phyloP scores from a whole-genome alignment of 352 stramenopile species.

The Phytophthora crassamura region DNA sequence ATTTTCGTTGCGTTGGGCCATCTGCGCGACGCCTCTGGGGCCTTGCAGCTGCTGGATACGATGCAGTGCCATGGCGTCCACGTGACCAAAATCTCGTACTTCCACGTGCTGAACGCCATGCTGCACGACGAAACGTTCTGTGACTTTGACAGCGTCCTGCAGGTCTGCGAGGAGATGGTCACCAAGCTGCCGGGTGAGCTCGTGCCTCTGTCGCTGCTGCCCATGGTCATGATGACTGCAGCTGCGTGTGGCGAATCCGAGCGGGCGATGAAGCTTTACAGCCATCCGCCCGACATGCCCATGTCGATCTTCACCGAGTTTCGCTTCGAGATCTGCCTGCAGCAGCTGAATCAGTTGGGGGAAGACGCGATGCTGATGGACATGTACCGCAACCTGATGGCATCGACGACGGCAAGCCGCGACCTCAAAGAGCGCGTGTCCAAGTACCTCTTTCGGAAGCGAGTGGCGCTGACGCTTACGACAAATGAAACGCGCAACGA shows the following conservation, averaged over 20 bases:
- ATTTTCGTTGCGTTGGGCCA: constrained; percentile 64
- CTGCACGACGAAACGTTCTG: constrained; percentile 56
- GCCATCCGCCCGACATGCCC: constrained; percentile 38
- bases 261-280: constrained; percentile 74
- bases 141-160: constrained; percentile 57
- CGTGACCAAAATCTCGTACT: constrained; percentile 64
- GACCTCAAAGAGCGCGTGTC: constrained; percentile 64
- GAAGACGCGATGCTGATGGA: constrained; percentile 59
- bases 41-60: constrained; percentile 44
- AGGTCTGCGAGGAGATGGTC: constrained; percentile 64
- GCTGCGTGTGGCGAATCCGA: constrained; percentile 58
- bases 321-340: constrained; percentile 73
- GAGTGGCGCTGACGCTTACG: constrained; percentile 48
- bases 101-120: constrained; percentile 64
- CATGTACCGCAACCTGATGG: constrained; percentile 62
- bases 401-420: constrained; percentile 38
- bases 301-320: constrained; percentile 63
- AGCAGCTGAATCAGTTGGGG: constrained; percentile 56
- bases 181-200: constrained; percentile 38
- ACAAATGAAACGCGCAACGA: constrained; percentile 45
- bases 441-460: constrained; percentile 66
- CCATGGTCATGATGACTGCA: constrained; percentile 65
- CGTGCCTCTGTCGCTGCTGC: constrained; percentile 62
- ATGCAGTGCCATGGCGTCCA: constrained; percentile 39
- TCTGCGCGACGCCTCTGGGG: constrained; percentile 38